A percentile compares a stretch with the other conserved stretches of the same genome.
Conservation (phyloP, 805 yeast genomes). For the Metschnikowia anglica region DNA sequence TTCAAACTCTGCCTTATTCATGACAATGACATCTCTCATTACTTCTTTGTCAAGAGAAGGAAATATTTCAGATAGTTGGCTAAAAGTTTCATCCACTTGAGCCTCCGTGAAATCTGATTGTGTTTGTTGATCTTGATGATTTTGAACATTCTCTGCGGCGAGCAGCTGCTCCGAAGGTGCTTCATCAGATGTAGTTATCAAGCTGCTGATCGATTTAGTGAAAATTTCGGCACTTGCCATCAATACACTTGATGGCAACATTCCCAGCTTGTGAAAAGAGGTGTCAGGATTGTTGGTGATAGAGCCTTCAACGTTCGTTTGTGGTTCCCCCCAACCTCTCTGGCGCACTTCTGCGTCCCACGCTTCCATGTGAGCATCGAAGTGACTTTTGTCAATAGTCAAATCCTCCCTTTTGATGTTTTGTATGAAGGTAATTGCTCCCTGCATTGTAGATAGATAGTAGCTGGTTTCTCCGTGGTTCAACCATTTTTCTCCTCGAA, state of each 20-base stretch:
- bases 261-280: conserved; percentile 6
- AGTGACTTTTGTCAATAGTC: conserved; percentile 62
- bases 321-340: not conserved
- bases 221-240: conserved; percentile 50
- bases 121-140: conserved; percentile 7
- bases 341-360: conserved; percentile 39
- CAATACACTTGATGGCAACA: conserved; percentile 39
- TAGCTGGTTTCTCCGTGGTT: conserved; percentile 85
- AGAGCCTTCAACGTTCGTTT: not conserved
- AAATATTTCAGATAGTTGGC: conserved; percentile 64
- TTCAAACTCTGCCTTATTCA: conserved; percentile 67
- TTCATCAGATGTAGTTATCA: conserved; percentile 40
- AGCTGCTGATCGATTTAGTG: conserved; percentile 47
- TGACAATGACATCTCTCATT: conserved; percentile 64
- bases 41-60: conserved; percentile 69
- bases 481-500: conserved; percentile 70
- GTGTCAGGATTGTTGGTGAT: conserved; percentile 6
- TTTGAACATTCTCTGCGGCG: conserved; percentile 1
- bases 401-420: conserved; percentile 56
- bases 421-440: conserved; percentile 79
- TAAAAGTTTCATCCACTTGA: conserved; percentile 32
- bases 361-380: conserved; percentile 52
- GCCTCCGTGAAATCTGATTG: conserved; percentile 2
- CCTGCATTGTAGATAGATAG: conserved; percentile 85
- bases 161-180: conserved; percentile 6